Base-by-base conservation (phyloP, 768 basidiomycete genomes). In the Tylopilus rubrobrunneus region DNA sequence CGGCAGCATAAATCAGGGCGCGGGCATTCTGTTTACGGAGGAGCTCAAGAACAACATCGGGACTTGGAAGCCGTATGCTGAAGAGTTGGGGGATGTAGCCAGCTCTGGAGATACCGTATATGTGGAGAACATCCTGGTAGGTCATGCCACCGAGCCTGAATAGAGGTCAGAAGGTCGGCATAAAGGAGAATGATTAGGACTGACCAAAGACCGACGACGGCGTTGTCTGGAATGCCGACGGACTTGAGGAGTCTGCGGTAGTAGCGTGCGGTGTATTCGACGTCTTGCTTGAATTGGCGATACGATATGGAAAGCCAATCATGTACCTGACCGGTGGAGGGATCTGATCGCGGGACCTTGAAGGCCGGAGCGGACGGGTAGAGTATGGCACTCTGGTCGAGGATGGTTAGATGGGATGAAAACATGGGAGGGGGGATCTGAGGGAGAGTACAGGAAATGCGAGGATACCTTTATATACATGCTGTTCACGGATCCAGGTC, bases 51-150 rank as follows among this genome's bases (percentile, higher is more conserved):
- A 90, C 77, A 40, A 90, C 82, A 29, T 74, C 74, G 41, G 87
- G 83, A 59, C 83, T 88, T 19, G 89, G 86, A 28, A 90, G 78
- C n/a, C 85, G 80, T 56, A 89, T 72, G 65, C 86, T 87, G 74
- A 90, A 87, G 15, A 90, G 69, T 57, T 90, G 88, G 1, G 89
- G 89, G 56, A 88, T 72, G 67, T 84, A 90, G 5, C 87, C 87
- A 7, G 88, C 89, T 63, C 87, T 76, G 14, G 86, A 84, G 55
- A 91, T 72, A 49, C 83, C 83, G 64, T 89, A 89, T 56, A 90
- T 84, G 58, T 87, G 84, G 21, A 90, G 70, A 31, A 84, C 78
- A 65, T 91, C 87, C 44, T 73, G 67, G 64, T 89, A 89, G 21
- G 81, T 79, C 73, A 86, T 83, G 7, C 89, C 89, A 34, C 82